Evolutionary conservation across 23 red algal genomes (phyloP).

Genomic region (Gracilariopsis chorda): DNA sequence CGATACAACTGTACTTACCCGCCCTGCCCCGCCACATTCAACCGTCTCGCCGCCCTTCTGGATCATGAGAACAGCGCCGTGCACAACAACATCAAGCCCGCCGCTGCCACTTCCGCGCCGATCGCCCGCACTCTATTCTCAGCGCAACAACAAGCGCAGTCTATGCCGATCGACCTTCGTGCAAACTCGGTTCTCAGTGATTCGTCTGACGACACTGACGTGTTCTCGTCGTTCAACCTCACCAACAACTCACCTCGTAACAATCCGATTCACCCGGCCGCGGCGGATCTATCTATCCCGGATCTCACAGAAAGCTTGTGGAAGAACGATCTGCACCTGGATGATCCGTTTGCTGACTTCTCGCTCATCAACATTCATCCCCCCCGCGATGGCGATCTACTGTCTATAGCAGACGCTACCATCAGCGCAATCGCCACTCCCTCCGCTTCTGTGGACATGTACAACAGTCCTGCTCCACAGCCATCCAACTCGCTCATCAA

Average conservation of each 20-base stretch:
- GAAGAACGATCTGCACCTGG: constrained; percentile 7
- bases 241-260: constrained; percentile 13
- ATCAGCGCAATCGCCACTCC: background rate
- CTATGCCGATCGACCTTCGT: background rate
- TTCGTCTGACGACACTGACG: constrained; percentile 26
- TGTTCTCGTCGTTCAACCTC: constrained; percentile 26
- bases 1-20: constrained; percentile 1
- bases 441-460: background rate
- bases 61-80: constrained; percentile 25
- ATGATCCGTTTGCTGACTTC: constrained; percentile 41
- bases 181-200: constrained; percentile 44
- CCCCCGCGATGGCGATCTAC: background rate
- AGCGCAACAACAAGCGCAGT: background rate
- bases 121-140: background rate
- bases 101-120: background rate
- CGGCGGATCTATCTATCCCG: background rate
- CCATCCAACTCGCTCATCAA: background rate
- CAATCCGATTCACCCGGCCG: background rate
- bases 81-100: background rate
- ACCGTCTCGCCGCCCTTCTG: constrained; percentile 2
- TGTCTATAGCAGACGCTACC: background rate
- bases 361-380: background rate
- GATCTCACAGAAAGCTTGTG: constrained; percentile 21
- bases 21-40: background rate
- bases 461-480: background rate